Base-by-base conservation (phyloP, 805 yeast species). In the Danielozyma ontarioensis region DNA sequence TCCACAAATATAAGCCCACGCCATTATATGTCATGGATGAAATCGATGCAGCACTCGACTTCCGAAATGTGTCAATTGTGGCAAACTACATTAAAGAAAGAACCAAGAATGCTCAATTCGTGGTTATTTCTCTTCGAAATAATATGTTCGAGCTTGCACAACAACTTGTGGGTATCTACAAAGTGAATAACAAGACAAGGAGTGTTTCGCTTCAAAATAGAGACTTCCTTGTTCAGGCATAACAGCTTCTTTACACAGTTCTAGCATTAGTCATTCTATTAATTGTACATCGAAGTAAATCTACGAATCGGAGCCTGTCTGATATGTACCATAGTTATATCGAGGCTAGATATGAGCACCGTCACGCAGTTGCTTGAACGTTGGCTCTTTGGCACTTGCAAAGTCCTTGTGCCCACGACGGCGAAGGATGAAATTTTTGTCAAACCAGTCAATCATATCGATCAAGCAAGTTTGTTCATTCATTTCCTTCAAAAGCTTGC, bases 11-110 rank as follows among this genome's bases (percentile, higher is more conserved):
- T 58, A 93, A 87, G 55, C 98, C 98, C 1, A 93, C 98, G 0
- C 98, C 98, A 4, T 63, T 93, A 31, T 93, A 93, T 55, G 97
- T 93, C 24, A 93, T 93, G 98, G 98, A 93, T 64, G 98, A 93
- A 63, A 93, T 93, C 46, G 98, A 93, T 64, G 98, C 99, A 1
- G 99, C 99, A 2, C 72, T 93, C 44, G 99, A 93, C 64, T 93
- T 93, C 62, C 70, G 97, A 55, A 93, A 93, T 49, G 98, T 93
- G 22, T 87, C 96, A 10, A 93, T 93, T 61, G 96, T 93, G 32
- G 99, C 98, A 3, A 90, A 89, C 51, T 94, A 93, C 55, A 93
- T 93, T 55, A 89, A 88, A 52, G 96, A 89, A 50, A 71, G 97
- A 32, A 94, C 98, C 2, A 85, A 84, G 60, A 87, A 90, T 58